phyloP scores from a whole-genome alignment of 805 yeast species.

The Nakazawaea wyomingensis region DNA sequence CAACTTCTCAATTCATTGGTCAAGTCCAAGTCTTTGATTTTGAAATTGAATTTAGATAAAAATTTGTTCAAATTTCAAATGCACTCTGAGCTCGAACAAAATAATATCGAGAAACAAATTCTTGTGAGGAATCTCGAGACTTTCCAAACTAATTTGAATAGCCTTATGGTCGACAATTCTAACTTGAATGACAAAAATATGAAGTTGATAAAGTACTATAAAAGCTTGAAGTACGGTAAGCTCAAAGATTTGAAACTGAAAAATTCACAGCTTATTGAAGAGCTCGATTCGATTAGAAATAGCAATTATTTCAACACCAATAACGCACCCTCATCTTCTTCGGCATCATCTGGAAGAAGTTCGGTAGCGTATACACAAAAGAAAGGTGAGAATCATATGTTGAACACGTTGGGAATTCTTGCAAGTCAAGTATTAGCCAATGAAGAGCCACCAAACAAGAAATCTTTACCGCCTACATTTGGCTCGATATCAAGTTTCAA shows the following conservation, averaged over 20 bases:
- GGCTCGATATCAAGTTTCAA: neutral
- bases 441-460: slow-evolving; percentile 16
- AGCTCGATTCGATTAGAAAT: slow-evolving; percentile 14
- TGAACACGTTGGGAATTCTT: slow-evolving; percentile 29
- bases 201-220: slow-evolving; percentile 26
- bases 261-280: slow-evolving; percentile 22
- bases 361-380: slow-evolving; percentile 5
- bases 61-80: slow-evolving; percentile 26
- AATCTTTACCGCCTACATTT: slow-evolving; percentile 9
- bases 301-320: neutral
- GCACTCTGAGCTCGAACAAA: slow-evolving; percentile 22
- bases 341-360: slow-evolving; percentile 11
- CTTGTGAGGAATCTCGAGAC: slow-evolving; percentile 23
- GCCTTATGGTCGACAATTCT: slow-evolving; percentile 24
- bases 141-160: slow-evolving; percentile 22
- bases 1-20: neutral
- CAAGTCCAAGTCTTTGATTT: slow-evolving; percentile 14
- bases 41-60: slow-evolving; percentile 27
- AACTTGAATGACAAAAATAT: slow-evolving; percentile 25
- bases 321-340: neutral
- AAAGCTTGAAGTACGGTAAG: slow-evolving; percentile 24
- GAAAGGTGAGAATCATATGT: slow-evolving; percentile 17
- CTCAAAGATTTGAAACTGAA: slow-evolving; percentile 23
- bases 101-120: slow-evolving; percentile 25
- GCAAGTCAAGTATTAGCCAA: slow-evolving; percentile 30